Conservation (phyloP, 345 rosid species). For the Rhizophora apiculata region DNA sequence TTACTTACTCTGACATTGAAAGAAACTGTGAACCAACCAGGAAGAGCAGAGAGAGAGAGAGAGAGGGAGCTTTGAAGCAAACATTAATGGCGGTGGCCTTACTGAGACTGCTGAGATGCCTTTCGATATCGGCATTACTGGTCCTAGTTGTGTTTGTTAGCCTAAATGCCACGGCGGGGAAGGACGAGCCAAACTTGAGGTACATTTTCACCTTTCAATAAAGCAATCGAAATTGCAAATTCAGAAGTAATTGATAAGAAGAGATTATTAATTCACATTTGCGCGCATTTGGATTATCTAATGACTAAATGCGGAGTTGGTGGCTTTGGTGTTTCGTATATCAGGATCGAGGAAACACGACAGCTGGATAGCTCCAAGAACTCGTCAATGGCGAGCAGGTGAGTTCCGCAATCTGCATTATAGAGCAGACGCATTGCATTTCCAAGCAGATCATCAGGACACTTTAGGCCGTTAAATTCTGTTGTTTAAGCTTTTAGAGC, state of each 20-base stretch:
- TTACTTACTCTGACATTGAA: background rate
- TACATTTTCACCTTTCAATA: constrained; percentile 15
- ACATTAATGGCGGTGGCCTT: constrained; percentile 45
- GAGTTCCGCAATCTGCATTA: constrained; percentile 21
- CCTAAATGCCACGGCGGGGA: constrained; percentile 35
- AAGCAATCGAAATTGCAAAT: too few species aligned
- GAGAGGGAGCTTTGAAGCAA: background rate
- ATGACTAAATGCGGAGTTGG: background rate
- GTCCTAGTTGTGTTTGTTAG: constrained; percentile 31
- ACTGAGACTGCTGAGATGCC: constrained; percentile 16
- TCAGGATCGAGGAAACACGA: constrained; percentile 32
- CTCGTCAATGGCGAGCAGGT: constrained; percentile 54
- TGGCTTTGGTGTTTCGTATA: background rate
- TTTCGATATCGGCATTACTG: constrained; percentile 37
- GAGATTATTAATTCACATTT: too few species aligned
- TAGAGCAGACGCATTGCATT: background rate
- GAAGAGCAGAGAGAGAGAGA: constrained; percentile 9
- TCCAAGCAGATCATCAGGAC: constrained; percentile 3
- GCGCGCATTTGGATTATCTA: too few species aligned
- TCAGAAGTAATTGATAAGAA: too few species aligned
- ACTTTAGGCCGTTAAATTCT: too few species aligned
- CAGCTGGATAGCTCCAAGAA: constrained; percentile 38
- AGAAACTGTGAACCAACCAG: background rate
- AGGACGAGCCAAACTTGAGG: constrained; percentile 30
- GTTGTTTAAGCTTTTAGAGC: too few species aligned